Evolutionary conservation across 305 asterid genomes (phyloP).

Genomic region (Solanum aculeatissimum): DNA sequence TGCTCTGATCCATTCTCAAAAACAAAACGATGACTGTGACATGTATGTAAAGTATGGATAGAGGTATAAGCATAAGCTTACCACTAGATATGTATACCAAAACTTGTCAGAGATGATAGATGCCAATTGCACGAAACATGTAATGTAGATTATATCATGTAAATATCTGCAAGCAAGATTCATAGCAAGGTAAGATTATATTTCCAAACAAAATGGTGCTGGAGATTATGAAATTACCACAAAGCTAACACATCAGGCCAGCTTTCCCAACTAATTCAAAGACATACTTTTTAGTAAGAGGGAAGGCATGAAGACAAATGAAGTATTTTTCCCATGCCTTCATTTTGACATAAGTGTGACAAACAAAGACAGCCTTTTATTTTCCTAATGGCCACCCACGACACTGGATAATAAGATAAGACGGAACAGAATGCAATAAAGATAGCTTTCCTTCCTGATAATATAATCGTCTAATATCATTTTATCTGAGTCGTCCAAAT

Average conservation of each 20-base stretch:
- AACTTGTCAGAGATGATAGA: conserved; percentile 82
- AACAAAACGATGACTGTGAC: neutral
- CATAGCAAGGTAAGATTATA: neutral
- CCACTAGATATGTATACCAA: conserved; percentile 90
- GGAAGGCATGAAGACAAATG: neutral
- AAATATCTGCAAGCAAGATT: conserved; percentile 51
- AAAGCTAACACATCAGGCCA: neutral
- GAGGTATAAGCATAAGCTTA: conserved; percentile 17
- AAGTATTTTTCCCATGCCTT: neutral
- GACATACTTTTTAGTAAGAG: neutral
- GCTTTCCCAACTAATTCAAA: neutral
- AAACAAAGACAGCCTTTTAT: neutral
- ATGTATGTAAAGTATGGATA: neutral
- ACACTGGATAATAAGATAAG: neutral
- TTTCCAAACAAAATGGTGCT: neutral
- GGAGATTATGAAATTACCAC: neutral
- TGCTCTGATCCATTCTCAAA: neutral
- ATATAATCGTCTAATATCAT: neutral
- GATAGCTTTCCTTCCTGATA: neutral
- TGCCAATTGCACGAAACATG: conserved; percentile 79
- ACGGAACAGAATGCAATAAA: neutral
- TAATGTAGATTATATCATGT: conserved; percentile 85
- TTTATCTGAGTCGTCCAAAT: neutral
- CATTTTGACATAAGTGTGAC: neutral
- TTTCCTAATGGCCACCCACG: neutral